phyloP scores from a whole-genome alignment of 1,284 basidiomycete genomes.

The Vanrija pseudolonga region DNA sequence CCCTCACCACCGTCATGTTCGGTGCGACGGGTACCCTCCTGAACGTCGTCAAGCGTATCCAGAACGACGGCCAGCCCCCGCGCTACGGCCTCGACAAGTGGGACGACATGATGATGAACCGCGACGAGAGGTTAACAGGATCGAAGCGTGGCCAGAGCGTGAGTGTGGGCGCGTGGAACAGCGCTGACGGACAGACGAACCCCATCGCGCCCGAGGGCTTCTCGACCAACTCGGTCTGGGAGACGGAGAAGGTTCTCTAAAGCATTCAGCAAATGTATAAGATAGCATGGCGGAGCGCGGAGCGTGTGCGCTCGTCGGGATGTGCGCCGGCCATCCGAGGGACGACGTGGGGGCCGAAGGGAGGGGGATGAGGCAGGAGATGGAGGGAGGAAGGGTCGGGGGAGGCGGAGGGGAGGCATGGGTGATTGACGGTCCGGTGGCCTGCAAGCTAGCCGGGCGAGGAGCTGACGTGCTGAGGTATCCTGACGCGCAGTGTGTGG shows the following conservation, averaged over 20 bases:
- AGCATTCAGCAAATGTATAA: slow-evolving; percentile 12
- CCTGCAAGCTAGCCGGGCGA: too few relatives aligned
- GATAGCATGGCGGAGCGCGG: slow-evolving; percentile 1
- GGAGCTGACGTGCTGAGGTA: too few relatives aligned
- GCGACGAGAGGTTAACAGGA: slow-evolving; percentile 84
- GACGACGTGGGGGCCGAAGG: too few relatives aligned
- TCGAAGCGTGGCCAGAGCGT: slow-evolving; percentile 79
- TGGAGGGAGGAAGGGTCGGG: too few relatives aligned
- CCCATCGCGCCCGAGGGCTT: slow-evolving; percentile 68
- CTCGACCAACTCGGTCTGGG: slow-evolving; percentile 73
- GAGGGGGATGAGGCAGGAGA: too few relatives aligned
- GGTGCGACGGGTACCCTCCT: slow-evolving; percentile 80
- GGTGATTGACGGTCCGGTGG: too few relatives aligned
- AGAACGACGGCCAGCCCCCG: slow-evolving; percentile 82
- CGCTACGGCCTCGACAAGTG: slow-evolving; percentile 79
- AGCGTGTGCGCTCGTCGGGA: too few relatives aligned
- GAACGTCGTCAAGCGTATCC: slow-evolving; percentile 67
- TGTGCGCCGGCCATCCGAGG: too few relatives aligned
- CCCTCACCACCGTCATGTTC: slow-evolving; percentile 81
- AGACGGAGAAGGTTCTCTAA: slow-evolving; percentile 55
- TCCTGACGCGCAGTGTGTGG: too few relatives aligned
- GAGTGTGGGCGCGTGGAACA: slow-evolving; percentile 34
- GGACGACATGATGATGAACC: slow-evolving; percentile 93
- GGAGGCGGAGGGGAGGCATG: too few relatives aligned
- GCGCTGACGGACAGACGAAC: slow-evolving; percentile 57